phyloP scores from a whole-genome alignment of 495 filamentous ascomycete genomes.

The Neurospora sp. region DNA sequence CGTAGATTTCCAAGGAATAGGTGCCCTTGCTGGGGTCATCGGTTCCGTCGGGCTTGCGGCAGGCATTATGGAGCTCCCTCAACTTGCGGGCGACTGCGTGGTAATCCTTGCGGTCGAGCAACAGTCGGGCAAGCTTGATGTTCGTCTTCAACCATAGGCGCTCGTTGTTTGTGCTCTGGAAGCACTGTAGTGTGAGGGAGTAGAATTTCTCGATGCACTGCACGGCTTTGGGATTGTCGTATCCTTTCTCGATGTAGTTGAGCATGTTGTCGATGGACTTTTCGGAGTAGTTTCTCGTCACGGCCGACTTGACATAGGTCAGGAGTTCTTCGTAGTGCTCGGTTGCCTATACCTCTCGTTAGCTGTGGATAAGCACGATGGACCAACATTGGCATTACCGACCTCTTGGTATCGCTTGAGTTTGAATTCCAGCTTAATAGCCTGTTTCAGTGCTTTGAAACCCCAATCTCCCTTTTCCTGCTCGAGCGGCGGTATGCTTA shows the following conservation, averaged over 20 bases:
- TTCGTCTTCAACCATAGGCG: slow-evolving; percentile 97
- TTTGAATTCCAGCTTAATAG: slow-evolving; percentile 94
- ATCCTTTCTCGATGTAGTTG: slow-evolving; percentile 91
- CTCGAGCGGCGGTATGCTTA: slow-evolving; percentile 75
- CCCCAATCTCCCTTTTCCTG: slow-evolving; percentile 92
- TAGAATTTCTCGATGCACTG: slow-evolving; percentile 95
- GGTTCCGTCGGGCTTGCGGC: slow-evolving; percentile 76
- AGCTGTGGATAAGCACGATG: neutral
- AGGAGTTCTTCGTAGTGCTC: slow-evolving; percentile 92
- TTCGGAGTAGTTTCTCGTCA: slow-evolving; percentile 96
- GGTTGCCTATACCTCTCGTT: slow-evolving; percentile 56
- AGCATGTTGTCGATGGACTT: slow-evolving; percentile 99
- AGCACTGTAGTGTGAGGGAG: slow-evolving; percentile 80
- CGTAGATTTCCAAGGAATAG: slow-evolving; percentile 91
- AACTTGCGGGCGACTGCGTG: slow-evolving; percentile 70
- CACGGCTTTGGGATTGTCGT: slow-evolving; percentile 64
- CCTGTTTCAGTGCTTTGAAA: slow-evolving; percentile 95
- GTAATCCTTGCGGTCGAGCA: slow-evolving; percentile 87
- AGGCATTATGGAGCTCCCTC: slow-evolving; percentile 79
- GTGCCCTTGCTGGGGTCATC: slow-evolving; percentile 96
- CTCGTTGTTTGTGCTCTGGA: slow-evolving; percentile 97
- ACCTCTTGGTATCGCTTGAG: slow-evolving; percentile 72
- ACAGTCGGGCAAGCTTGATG: slow-evolving; percentile 87
- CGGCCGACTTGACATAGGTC: slow-evolving; percentile 93
- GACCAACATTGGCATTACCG: too few relatives aligned